phyloP scores from a whole-genome alignment of 1,284 basidiomycete species.

The Pseudozyma thailandica region DNA sequence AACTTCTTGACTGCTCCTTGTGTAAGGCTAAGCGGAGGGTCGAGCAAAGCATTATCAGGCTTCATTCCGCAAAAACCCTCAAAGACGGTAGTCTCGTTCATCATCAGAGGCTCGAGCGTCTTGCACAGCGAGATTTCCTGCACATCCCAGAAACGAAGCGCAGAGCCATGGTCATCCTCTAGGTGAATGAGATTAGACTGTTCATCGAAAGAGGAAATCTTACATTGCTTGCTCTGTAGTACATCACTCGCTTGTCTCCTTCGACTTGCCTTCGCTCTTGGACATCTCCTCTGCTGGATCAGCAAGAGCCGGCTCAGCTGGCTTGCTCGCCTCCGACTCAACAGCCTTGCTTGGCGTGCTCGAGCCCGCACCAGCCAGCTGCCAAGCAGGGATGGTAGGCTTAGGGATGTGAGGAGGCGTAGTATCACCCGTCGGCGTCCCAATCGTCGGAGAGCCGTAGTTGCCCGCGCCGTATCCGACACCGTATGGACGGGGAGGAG shows the following conservation, averaged over 20 bases:
- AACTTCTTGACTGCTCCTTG: no score
- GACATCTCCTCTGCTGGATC: conserved; percentile 50
- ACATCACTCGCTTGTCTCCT: conserved; percentile 25
- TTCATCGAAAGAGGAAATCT: neutral
- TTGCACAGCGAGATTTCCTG: no score
- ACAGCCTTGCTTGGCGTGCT: conserved; percentile 5
- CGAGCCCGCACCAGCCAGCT: conserved; percentile 53
- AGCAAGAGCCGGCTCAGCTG: conserved; percentile 19
- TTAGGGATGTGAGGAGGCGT: conserved; percentile 53
- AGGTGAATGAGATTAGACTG: no score
- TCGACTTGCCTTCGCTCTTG: conserved; percentile 31
- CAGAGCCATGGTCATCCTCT: no score
- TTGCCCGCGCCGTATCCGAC: conserved; percentile 29
- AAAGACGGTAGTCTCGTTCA: no score
- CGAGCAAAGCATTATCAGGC: no score
- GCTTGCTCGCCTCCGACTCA: conserved; percentile 24
- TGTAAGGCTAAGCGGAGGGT: no score
- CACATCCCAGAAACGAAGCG: no score
- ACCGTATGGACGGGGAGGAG: conserved; percentile 30
- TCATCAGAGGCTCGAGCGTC: no score
- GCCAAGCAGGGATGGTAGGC: conserved; percentile 65
- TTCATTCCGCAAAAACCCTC: no score
- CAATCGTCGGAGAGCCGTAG: conserved; percentile 44
- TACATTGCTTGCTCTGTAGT: neutral
- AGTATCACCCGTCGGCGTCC: conserved; percentile 38